Evolutionary conservation across 768 basidiomycete species (phyloP), one percentile per base, ranked within the genome.

Genomic region (Termitomyces sp.): DNA sequence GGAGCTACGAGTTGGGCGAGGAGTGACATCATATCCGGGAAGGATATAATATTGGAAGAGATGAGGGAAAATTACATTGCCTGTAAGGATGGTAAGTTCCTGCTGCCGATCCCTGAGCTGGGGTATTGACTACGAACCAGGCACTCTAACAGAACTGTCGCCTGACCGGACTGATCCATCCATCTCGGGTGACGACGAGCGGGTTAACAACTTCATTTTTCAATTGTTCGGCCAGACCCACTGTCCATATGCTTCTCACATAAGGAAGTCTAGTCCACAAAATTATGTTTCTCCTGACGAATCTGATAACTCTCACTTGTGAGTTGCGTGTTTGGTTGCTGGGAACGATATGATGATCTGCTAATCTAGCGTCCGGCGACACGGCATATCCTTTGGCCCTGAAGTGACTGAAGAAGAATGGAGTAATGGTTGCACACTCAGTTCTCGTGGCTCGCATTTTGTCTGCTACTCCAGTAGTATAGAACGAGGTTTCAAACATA

Each of bases 151-250:
- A n/a, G 64, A 59, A 26, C 55, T 62, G 13, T 63, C 62, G 13
- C 64, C 62, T 2, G 64, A 63, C 36, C 20, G 39, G 2, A 58
- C 63, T 34, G 52, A 59, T 14, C 46, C 53, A 10, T 48, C 54
- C 24, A 56, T 65, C 1, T 58, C 59, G 18, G 39, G 53, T 13
- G 40, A 62, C 20, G 53, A 60, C 22, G 51, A 58, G 22, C 55
- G 42, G 34, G 40, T 66, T 40, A 63, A 64, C 56, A 66, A 66
- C 47, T 66, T 66, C 47, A 37, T 69, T 58, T 76, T 67, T 39
- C 55, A 60, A 36, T 53, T 44, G 14, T 40, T 34, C 7, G 60
- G 52, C 10, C 62, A 65, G 39, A 34, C 42, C 27, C 45, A 40
- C 14, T 65, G 64, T 45, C 64, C 62, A 3, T 66, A 62, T 27